Base-by-base conservation (phyloP, 2,329 filamentous ascomycete genomes). In the Dactylonectria macrodidyma region DNA sequence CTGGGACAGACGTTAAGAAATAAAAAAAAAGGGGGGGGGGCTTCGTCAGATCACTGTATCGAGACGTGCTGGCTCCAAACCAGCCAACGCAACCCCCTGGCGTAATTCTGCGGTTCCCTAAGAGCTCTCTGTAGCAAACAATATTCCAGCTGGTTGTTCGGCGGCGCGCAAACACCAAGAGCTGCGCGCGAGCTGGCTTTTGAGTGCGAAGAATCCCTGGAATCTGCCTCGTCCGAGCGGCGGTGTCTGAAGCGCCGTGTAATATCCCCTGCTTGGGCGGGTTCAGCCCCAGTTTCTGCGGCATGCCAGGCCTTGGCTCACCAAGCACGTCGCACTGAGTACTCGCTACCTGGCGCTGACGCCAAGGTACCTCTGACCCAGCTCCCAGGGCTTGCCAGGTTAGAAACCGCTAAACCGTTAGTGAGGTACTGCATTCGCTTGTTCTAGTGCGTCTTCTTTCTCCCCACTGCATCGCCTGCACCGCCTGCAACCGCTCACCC, bases 391-490 rank as follows among this genome's bases (percentile, higher is more conserved):
- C 48, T 56, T 48, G 52, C 58, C 47, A 47, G 59, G 60, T 52
- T 63, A 58, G 60, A 63, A 63, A 66, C 52, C 59, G 59, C 64
- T 66, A 58, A 56, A 54, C 30, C 52, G 52, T 54, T 61, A 30
- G 51, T 44, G 47, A 58, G 52, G 52, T 61, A 30, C 58, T 44
- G 47, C 57, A 51, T 57, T 58, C 44, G 55, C 47, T 36, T 24
- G 44, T 30, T 30, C 26, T 30, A 30, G 16, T 65, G 62, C 47
- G 46, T 34, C 50, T 8, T 19, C 50, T 34, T 8, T 19, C 50
- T 34, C 30, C 30, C 62, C 52, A 59, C 52, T 46, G 52, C 54
- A 56, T 50, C 30, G 38, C 57, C 63, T 66, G 58, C 51, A 61
- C 59, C 51, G 63, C 51, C 51, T 57, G 50, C 56, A 60, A 55